Conservation (phyloP, 169 alveolate species). For the Cyclospora cayetanensis region DNA sequence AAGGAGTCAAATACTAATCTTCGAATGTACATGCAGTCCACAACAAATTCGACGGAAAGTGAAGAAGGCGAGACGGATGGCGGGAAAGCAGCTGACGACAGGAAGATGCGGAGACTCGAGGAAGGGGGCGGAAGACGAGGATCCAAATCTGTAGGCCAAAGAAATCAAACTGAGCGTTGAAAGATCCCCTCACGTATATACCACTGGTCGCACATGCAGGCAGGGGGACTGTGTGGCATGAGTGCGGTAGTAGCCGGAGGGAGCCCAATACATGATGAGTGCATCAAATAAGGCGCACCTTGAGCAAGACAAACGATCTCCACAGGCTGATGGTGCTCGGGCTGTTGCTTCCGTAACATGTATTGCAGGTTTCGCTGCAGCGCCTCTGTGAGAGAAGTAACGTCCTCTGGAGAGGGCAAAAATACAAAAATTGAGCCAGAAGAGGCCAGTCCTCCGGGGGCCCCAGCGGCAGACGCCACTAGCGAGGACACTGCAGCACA, state of each 20-base stretch:
- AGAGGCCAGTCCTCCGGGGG: background rate
- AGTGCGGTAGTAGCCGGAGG: too few species aligned
- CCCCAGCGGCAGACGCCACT: constrained; percentile 1
- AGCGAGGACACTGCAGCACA: constrained; percentile 52
- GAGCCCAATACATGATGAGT: too few species aligned
- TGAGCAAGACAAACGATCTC: constrained; percentile 47
- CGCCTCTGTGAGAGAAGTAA: background rate
- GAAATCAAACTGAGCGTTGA: too few species aligned
- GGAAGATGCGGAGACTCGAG: constrained; percentile 1
- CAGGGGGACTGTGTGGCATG: too few species aligned
- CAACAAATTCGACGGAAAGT: constrained; percentile 2
- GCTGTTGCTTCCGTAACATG: background rate
- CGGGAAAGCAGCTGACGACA: constrained; percentile 9
- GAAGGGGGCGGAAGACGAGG: constrained; percentile 33
- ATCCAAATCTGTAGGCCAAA: constrained; percentile 38
- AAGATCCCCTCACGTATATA: too few species aligned
- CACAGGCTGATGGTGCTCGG: background rate
- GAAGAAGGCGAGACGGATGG: constrained; percentile 16
- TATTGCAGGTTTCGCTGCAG: constrained; percentile 3
- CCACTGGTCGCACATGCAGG: too few species aligned
- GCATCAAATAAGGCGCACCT: too few species aligned
- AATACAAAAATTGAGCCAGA: constrained; percentile 35
- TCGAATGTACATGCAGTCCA: constrained; percentile 24
- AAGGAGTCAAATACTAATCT: constrained; percentile 2
- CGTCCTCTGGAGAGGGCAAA: constrained; percentile 24